Evolutionary conservation across 768 basidiomycete species (phyloP), one percentile per base, ranked within the genome.

Genomic region (Mycena venus): DNA sequence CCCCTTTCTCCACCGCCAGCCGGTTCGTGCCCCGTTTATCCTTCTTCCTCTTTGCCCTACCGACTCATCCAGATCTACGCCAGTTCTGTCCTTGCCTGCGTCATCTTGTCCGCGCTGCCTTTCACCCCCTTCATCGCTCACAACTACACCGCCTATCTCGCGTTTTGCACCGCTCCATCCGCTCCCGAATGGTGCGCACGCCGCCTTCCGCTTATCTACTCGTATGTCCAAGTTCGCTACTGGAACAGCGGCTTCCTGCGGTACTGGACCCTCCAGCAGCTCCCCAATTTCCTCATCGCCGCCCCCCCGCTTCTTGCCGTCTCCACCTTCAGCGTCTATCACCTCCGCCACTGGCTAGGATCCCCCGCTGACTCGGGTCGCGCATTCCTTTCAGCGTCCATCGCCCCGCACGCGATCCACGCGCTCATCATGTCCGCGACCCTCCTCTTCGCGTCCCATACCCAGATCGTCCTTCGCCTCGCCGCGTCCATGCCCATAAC

Each of bases 211-310:
- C 90, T 91, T 17, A 91, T 96, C 68, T 99, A 99, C 82, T 84
- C 90, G 12, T 90, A 95, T 79, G 94, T 94, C 2, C 98, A 99
- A 81, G 84, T 84, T 6, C 86, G 88, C 65, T 99, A 99, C 82
- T 99, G 98, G 98, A 88, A 94, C 80, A 85, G 89, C 53, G 96
- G 97, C 19, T 90, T 97, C 75, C 82, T 99, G 73, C 90, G 87
- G 3, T 99, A 99, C 83, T 99, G 96, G 96, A 93, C 93, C 0
- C 73, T 85, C 27, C 84, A 89, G 34, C 97, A 99, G 82, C 78
- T 96, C 2, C 98, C 98, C 56, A 98, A 99, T 83, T 95, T 99
- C 80, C 75, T 96, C 72, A 87, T 99, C 68, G 91, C 94, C 19
- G 78, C 90, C 0, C 98, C 98, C 0, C 87, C 93, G 0, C 88